Percentiles rank a stretch among this genome's conserved stretches.
Conservation (phyloP, 306 rosid genomes). For the Glycine latifolia region DNA sequence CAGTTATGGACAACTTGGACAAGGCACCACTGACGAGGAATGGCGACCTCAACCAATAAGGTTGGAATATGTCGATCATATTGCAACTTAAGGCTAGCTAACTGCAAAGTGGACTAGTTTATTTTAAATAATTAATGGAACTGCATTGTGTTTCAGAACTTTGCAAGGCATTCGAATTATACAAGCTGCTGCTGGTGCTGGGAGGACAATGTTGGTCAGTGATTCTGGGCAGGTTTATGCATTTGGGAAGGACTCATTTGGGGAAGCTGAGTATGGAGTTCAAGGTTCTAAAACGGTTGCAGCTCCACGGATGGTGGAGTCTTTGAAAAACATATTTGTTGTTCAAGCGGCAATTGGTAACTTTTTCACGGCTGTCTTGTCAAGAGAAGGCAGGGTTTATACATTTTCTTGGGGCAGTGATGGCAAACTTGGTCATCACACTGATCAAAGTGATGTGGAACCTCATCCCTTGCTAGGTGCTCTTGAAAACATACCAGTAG, state of each 20-base stretch:
- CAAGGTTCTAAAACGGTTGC: constrained; percentile 65
- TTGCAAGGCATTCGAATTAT: constrained; percentile 87
- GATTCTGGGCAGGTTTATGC: constrained; percentile 88
- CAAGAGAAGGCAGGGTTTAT: constrained; percentile 93
- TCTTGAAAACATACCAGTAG: constrained; percentile 85
- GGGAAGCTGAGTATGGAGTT: constrained; percentile 78
- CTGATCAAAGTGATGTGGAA: constrained; percentile 75
- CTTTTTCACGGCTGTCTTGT: constrained; percentile 89
- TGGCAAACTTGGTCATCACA: constrained; percentile 82
- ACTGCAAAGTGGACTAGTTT: constrained; percentile 52
- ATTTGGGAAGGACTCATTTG: constrained; percentile 88
- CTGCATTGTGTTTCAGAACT: constrained; percentile 75
- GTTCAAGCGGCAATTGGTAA: constrained; percentile 98
- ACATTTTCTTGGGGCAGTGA: constrained; percentile 95
- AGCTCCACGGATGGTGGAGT: constrained; percentile 78
- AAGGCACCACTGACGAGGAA: constrained; percentile 79
- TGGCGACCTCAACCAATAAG: constrained; percentile 85
- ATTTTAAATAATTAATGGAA: constrained; percentile 54
- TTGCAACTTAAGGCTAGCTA: constrained; percentile 36
- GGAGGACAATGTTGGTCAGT: constrained; percentile 91
- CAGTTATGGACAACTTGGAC: constrained; percentile 94
- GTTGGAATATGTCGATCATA: constrained; percentile 53
- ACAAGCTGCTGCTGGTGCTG: constrained; percentile 92
- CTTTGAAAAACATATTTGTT: constrained; percentile 82
- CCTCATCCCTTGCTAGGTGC: constrained; percentile 87